Percentiles rank a stretch among this genome's conserved stretches.
These are phyloP conservation scores for Tricholoma furcatifolium DNA, from an alignment of 768 basidiomycete species.

Conservation along the genomic window DNA sequence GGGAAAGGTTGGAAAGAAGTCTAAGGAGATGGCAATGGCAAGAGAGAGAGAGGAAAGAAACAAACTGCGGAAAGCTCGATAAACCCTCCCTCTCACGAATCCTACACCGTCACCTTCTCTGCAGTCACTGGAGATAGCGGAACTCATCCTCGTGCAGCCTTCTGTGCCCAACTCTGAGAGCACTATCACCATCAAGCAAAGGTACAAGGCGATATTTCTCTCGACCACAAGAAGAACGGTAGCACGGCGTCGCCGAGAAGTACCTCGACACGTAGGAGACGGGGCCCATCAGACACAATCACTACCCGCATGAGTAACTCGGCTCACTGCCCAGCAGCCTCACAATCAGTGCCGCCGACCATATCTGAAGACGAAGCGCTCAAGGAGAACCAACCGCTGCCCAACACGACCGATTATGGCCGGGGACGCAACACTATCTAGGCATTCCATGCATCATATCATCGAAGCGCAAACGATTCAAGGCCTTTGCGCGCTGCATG, in stretches of 20 bases:
- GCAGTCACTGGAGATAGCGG: slow-evolving; percentile 13
- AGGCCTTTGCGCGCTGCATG: too few species aligned
- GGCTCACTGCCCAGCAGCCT: too few species aligned
- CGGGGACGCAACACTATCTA: too few species aligned
- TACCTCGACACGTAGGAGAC: slow-evolving; percentile 39
- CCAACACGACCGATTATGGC: too few species aligned
- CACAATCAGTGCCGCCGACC: too few species aligned
- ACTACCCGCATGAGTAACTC: too few species aligned
- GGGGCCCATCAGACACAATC: too few species aligned
- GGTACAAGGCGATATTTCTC: too few species aligned
- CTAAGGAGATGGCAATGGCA: slow-evolving; percentile 11
- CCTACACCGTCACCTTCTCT: not conserved
- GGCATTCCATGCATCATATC: too few species aligned
- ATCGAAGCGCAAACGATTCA: too few species aligned
- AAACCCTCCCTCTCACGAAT: not conserved
- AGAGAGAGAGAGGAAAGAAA: slow-evolving; percentile 10
- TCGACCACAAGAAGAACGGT: slow-evolving; percentile 36
- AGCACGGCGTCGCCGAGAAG: slow-evolving; percentile 44
- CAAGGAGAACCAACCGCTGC: too few species aligned
- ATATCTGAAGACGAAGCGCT: too few species aligned
- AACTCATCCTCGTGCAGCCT: slow-evolving; percentile 9
- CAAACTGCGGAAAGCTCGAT: not conserved
- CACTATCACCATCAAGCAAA: slow-evolving; percentile 24
- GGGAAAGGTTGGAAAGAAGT: slow-evolving; percentile 13
- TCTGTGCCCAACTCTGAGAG: slow-evolving; percentile 18